Evolutionary conservation across 78 protist species (phyloP).

Genomic region (Dictyostelium purpureum): DNA sequence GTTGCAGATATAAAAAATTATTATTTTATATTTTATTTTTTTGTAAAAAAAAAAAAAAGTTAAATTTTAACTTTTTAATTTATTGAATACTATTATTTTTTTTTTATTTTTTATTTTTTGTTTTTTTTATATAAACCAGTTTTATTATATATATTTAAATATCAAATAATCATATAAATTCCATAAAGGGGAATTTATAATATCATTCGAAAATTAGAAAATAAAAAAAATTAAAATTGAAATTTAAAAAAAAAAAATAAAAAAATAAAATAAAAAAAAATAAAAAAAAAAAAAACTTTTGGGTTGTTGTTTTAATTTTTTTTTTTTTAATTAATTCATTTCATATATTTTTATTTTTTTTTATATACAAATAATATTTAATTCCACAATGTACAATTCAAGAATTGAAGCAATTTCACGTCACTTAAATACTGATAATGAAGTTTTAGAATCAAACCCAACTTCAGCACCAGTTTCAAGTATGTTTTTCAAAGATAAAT

Average conservation of each 20-base stretch:
- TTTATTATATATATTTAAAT: no score
- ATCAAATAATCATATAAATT: no score
- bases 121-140: background rate
- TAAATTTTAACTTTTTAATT: no score
- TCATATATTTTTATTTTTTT: background rate
- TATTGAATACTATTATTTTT: no score
- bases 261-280: no score
- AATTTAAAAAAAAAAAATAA: no score
- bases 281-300: no score
- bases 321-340: no score
- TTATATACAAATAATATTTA: background rate
- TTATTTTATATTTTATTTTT: no score
- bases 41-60: no score
- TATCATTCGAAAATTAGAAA: background rate
- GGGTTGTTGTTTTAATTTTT: no score
- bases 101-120: no score
- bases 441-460: slow-evolving; percentile 16
- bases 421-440: slow-evolving; percentile 38
- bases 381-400: slow-evolving; percentile 3
- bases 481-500: background rate
- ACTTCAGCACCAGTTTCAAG: background rate
- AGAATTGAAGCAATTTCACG: slow-evolving; percentile 44
- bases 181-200: background rate
- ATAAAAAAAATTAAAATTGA: background rate
- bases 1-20: background rate